Base-by-base conservation (phyloP, 2,329 filamentous ascomycete genomes). In the Microdochium nivale region DNA sequence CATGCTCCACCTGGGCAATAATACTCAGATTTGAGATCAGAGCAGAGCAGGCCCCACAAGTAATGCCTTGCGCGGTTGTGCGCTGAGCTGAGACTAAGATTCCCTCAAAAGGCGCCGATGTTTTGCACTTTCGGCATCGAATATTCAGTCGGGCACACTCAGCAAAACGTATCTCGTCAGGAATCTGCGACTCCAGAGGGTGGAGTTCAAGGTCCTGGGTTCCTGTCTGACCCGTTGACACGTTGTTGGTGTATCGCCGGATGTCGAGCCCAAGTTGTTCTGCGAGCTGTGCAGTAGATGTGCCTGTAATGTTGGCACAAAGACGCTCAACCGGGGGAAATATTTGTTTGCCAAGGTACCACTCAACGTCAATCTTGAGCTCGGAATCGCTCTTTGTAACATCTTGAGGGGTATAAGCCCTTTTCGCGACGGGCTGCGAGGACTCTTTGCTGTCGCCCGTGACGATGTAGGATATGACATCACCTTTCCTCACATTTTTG, bases 281-380 rank as follows among this genome's bases (percentile, higher is more conserved):
- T 2, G 94, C 94, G 10, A 99, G 79, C 57, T 91, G 85, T 1
- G 89, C 83, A 8, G 92, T 87, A 56, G 96, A 95, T 1, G 94
- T 99, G 53, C 94, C 94, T 14, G 83, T 82, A 62, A 99, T 96
- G 54, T 95, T 96, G 55, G 92, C 94, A 66, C 94, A 99, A 23
- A 99, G 84, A 78, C 94, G 89, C 72, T 99, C 94, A 25, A 99
- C 94, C 0, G 94, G 94, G 11, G 94, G 94, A 70, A 99, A 90
- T 53, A 99, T 96, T 69, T 99, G 94, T 75, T 99, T 99, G 74
- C 90, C 87, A 37, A 99, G 82, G 68, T 99, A 99, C 81, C 91
- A 97, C 65, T 99, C 94, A n/a, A 96, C 81, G 63, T 99, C 94
- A 2, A 91, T 89, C 53, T 86, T 79, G 7, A 99, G 78, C 1